Evolutionary conservation across 2,329 filamentous ascomycete species (phyloP).

Genomic region (Fusarium nurragi): DNA sequence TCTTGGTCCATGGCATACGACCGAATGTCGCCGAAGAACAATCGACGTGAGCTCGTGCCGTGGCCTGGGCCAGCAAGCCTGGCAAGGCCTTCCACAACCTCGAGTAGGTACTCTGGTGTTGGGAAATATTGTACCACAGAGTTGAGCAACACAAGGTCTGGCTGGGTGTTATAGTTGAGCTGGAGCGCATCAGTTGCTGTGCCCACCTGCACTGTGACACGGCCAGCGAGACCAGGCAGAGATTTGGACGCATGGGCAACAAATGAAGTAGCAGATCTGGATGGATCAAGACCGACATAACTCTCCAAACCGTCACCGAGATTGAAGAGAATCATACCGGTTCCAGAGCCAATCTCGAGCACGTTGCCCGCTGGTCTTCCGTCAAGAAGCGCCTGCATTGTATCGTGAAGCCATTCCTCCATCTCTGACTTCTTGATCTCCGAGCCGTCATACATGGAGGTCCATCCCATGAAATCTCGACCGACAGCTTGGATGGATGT

Average conservation of each 20-base stretch:
- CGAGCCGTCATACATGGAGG: slow-evolving; percentile 40
- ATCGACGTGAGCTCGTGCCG: too few relatives aligned
- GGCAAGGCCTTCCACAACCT: slow-evolving; percentile 4
- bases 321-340: slow-evolving; percentile 45
- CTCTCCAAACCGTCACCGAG: slow-evolving; percentile 15
- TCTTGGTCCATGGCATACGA: slow-evolving; percentile 31
- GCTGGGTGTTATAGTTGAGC: not conserved
- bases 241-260: too few relatives aligned
- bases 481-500: slow-evolving; percentile 29
- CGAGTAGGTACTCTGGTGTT: slow-evolving; percentile 38
- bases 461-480: slow-evolving; percentile 41
- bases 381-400: slow-evolving; percentile 21
- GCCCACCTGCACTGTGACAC: not conserved
- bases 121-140: slow-evolving; percentile 47
- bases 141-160: slow-evolving; percentile 39
- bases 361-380: slow-evolving; percentile 3
- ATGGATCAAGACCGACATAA: slow-evolving; percentile 39
- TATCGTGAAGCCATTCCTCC: slow-evolving; percentile 43
- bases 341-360: slow-evolving; percentile 41
- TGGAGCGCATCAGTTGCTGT: not conserved
- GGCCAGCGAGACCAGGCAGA: too few relatives aligned
- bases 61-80: too few relatives aligned
- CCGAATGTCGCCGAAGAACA: slow-evolving; percentile 42
- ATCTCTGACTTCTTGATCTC: slow-evolving; percentile 30
- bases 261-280: too few relatives aligned